phyloP scores from a whole-genome alignment of 768 basidiomycete species.

The Lactarius hatsudake region DNA sequence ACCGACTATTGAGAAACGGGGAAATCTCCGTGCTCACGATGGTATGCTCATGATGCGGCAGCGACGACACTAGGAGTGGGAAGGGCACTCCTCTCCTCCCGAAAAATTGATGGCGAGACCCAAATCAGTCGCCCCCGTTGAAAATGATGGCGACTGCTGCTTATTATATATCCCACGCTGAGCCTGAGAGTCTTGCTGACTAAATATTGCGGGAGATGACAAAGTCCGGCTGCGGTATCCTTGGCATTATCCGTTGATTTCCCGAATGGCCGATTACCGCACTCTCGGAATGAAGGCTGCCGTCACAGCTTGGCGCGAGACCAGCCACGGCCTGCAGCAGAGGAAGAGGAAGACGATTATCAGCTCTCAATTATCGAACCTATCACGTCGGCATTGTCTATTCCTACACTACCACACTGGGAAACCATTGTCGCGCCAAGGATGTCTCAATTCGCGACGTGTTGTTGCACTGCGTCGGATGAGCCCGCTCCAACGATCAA shows the following conservation, averaged over 20 bases:
- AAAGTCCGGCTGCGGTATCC: too few relatives aligned
- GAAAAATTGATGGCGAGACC: not conserved
- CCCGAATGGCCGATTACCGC: not conserved
- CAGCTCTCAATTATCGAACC: not conserved
- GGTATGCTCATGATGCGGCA: too few relatives aligned
- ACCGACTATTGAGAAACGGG: too few relatives aligned
- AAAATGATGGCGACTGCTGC: conserved; percentile 33
- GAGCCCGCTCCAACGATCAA: not conserved
- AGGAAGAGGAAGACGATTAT: not conserved
- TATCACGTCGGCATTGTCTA: not conserved
- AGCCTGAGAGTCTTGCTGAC: too few relatives aligned
- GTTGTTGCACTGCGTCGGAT: not conserved
- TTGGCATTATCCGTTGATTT: not conserved
- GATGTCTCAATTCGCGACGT: not conserved
- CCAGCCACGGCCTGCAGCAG: not conserved
- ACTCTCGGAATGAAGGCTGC: not conserved
- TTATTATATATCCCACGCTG: conserved; percentile 23
- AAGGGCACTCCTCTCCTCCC: too few relatives aligned
- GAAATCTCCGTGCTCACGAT: too few relatives aligned
- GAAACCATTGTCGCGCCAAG: not conserved
- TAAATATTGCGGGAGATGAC: too few relatives aligned
- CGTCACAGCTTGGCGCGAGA: not conserved
- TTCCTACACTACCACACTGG: not conserved
- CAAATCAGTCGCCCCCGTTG: conserved; percentile 30
- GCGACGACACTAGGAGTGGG: too few relatives aligned